Evolutionary conservation across 768 basidiomycete species (phyloP), one percentile per base, ranked within the genome.

Genomic region (Scleroderma bovista): DNA sequence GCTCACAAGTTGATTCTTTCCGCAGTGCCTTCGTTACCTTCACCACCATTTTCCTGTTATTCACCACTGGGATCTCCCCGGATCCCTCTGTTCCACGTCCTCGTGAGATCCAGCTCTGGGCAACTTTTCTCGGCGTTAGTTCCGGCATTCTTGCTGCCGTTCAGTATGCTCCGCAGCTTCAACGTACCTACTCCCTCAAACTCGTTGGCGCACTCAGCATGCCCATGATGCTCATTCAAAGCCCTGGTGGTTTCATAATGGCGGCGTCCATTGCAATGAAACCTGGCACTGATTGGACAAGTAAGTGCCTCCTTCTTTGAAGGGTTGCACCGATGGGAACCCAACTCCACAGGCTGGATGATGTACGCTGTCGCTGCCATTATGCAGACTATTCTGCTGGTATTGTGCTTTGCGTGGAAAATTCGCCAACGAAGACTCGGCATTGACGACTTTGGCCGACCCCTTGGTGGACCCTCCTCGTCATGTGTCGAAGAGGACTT

Each of bases 211-310:
- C 93, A 0, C 73, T 98, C 15, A 93, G 91, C 60, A 88, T 99
- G 50, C 86, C 88, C 1, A 97, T 92, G 83, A 97, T 99, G 95
- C 70, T 81, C 43, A 89, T 99, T 15, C 95, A 98, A 68, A 91
- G 82, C 12, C 93, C 93, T 3, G 94, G 93, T 3, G 86, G 88
- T 1, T 71, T 89, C 3, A 62, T 90, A n/a, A 94, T 97, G 85
- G 86, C 90, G 6, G 54, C 84, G 4, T 88, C 84, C 54, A 88
- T 93, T 50, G 88, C 85, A 7, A 68, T 89, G 22, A 72, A 88
- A 49, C 86, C 86, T 2, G 86, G 85, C 0, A 90, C 88, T 0
- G 83, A 91, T 60, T 92, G 88, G 88, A 90, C 88, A 4, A 89
- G 86, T 88, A 57, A 44, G 79, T 60, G 3, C 34, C 46, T 51